Evolutionary conservation across 2,329 filamentous ascomycete genomes (phyloP), one percentile per base, ranked within the genome.

Genomic region (Zasmidium citrigriseum): DNA sequence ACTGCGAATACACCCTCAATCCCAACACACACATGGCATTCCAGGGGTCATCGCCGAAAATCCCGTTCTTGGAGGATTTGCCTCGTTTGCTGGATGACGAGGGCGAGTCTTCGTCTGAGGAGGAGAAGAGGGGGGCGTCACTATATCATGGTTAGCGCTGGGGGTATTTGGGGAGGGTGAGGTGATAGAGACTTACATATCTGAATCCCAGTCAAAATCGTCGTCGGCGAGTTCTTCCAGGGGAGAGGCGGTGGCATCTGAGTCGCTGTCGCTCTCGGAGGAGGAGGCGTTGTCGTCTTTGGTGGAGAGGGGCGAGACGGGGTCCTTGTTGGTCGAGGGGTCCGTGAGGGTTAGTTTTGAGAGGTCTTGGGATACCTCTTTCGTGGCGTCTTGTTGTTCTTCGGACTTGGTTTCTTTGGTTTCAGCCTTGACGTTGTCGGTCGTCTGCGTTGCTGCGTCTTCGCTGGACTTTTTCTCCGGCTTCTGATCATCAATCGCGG

Each of bases 21-120:
- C 84, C 84, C 3, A 86, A 78, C 16, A 86, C 83, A 60, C 82
- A 85, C 1, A 86, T 78, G 0, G 84, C 84, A 64, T 86, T 85
- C 84, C 84, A 87, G 0, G 83, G 83, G 59, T 82, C 79, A 18
- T 75, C 73, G 45, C 74, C 76, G 53, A 80, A 79, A 34, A 80
- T 75, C 24, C 77, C 76, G 46, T 76, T 73, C 1, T 76, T 62
- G 20, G 29, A 52, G 18, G 23, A 46, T 2, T 16, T 25, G 41
- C 50, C 27, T 54, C 54, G 11, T 53, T 55, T 24, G 45, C 48
- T 44, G n/a, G 34, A 45, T 10, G 20, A n/a, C 7, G 44, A 22
- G 11, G 38, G 34, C 14, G 52, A 47, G 22, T 48, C 45, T 22
- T 58, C 58, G 3, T 45, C 49, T 24, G 53, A 49, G 54, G 52